A percentile compares a stretch with the other conserved stretches of the same genome.
These are phyloP conservation scores for Takashimella tepidaria DNA, from an alignment of 1,284 basidiomycete genomes.

Conservation along the genomic window DNA sequence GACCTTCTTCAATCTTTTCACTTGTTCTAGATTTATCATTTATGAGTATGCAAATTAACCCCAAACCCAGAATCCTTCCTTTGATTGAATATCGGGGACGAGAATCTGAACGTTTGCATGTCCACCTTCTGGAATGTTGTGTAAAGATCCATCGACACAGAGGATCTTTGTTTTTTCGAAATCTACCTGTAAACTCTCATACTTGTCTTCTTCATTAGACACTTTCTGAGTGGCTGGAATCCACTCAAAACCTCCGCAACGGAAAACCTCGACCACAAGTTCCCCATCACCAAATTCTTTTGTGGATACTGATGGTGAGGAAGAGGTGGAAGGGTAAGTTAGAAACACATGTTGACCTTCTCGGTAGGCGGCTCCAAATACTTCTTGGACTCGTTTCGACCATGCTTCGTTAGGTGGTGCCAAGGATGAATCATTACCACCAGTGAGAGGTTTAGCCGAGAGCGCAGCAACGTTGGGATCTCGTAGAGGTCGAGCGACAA, in stretches of 20 bases:
- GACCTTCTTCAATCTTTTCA: background rate
- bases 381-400: conserved; percentile 44
- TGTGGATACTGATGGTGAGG: conserved; percentile 16
- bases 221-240: conserved; percentile 55
- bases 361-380: conserved; percentile 64
- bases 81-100: background rate
- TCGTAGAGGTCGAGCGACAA: conserved; percentile 73
- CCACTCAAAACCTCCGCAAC: conserved; percentile 81
- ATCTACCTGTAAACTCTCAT: conserved; percentile 40
- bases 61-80: conserved; percentile 25
- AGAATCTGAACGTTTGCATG: conserved; percentile 27
- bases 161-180: conserved; percentile 49
- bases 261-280: conserved; percentile 70
- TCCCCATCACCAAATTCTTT: conserved; percentile 42
- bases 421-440: background rate
- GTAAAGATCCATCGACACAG: conserved; percentile 69
- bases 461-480: conserved; percentile 53
- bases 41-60: conserved; percentile 6
- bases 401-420: conserved; percentile 46
- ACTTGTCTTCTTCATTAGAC: conserved; percentile 2
- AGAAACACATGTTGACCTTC: conserved; percentile 65
- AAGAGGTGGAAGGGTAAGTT: conserved; percentile 52
- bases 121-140: conserved; percentile 56
- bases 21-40: background rate
- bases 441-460: background rate